These are phyloP conservation scores for Talaromyces sp. DNA, from an alignment of 2,329 filamentous ascomycete species.

Conservation along the genomic window DNA sequence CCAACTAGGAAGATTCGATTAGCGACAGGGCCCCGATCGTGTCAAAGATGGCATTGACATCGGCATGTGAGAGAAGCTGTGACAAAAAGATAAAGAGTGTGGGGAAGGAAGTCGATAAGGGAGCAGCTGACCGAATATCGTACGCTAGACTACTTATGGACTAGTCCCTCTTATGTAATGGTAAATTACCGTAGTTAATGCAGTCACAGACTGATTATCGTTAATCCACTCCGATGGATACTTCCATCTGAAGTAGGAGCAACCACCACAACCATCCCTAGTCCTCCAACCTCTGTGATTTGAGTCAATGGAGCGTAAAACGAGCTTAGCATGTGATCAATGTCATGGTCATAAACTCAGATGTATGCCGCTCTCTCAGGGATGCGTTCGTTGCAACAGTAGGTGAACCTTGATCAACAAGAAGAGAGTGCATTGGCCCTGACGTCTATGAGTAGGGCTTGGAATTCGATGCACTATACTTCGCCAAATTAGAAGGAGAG, in stretches of 20 bases:
- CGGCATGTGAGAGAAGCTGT: not conserved
- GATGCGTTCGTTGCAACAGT: not conserved
- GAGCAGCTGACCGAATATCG: not conserved
- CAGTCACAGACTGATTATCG: not conserved
- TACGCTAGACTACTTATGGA: not conserved
- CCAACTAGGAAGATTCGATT: not conserved
- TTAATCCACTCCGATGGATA: not conserved
- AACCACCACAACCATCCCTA: not conserved
- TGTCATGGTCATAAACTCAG: slow-evolving; percentile 3
- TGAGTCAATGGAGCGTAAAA: slow-evolving; percentile 9
- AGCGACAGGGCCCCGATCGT: not conserved
- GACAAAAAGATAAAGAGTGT: not conserved
- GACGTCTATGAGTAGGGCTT: not conserved
- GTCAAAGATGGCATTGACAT: not conserved
- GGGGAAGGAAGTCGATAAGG: not conserved
- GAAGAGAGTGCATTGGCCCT: not conserved
- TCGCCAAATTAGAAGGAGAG: not conserved
- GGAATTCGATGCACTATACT: not conserved
- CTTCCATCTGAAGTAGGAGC: not conserved
- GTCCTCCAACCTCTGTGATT: not conserved
- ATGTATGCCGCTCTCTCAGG: not conserved
- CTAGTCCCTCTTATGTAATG: not conserved
- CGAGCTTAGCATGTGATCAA: not conserved
- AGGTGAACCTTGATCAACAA: not conserved
- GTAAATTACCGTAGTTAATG: not conserved